Conservation (phyloP, 2,329 filamentous ascomycete species). For the Teratosphaeria gauchensis region DNA sequence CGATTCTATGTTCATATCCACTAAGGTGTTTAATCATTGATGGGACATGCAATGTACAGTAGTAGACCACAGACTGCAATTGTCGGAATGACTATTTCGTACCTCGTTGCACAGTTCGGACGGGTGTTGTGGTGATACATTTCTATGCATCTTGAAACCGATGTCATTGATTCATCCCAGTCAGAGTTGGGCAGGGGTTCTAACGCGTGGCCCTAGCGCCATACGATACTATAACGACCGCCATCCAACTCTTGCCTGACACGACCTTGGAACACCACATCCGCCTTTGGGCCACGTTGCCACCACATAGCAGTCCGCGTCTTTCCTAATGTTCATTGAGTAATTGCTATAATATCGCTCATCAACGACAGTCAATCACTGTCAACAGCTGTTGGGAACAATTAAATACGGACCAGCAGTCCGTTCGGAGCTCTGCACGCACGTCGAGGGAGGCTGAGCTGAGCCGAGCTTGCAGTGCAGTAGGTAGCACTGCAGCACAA, state of each 20-base stretch:
- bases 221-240: background rate
- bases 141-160: background rate
- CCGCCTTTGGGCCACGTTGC: background rate
- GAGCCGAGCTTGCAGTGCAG: too few relatives aligned
- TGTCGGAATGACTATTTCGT: too few relatives aligned
- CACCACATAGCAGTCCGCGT: background rate
- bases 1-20: background rate
- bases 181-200: background rate
- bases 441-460: background rate
- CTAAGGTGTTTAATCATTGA: background rate
- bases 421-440: background rate
- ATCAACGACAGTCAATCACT: background rate
- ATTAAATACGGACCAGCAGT: background rate
- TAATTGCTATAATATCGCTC: background rate
- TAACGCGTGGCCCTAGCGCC: background rate
- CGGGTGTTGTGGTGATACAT: background rate
- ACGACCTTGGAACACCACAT: background rate
- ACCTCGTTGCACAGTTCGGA: too few relatives aligned
- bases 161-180: background rate
- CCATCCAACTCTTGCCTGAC: background rate
- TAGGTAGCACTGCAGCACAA: background rate
- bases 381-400: background rate
- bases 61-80: too few relatives aligned
- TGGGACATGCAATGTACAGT: background rate
- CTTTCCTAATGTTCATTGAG: background rate